Percentiles rank a stretch among this genome's conserved stretches.
Conservation (phyloP, 1,284 basidiomycete species). For the Cryptococcus depauperatus region DNA sequence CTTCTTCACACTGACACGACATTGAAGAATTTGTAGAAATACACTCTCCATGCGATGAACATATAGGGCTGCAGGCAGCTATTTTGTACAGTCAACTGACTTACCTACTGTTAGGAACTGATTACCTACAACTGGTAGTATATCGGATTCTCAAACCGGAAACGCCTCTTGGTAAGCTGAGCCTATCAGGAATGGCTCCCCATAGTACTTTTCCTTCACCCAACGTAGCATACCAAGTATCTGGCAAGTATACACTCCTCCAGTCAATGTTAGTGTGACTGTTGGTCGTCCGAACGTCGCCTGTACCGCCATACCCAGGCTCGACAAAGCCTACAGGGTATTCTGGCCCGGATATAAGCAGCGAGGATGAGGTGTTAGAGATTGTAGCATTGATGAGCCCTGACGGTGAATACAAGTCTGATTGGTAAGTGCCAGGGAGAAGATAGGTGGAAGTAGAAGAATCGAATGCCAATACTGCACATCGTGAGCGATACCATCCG, state of each 20-base stretch:
- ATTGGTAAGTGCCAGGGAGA: constrained; percentile 16
- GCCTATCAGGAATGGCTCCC: constrained; percentile 24
- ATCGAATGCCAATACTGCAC: constrained; percentile 13
- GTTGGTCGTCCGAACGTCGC: constrained; percentile 1
- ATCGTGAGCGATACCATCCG: neutral
- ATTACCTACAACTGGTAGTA: neutral
- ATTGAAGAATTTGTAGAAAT: constrained; percentile 5
- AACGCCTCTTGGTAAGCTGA: constrained; percentile 11
- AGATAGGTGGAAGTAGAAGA: constrained; percentile 6
- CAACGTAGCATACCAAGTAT: constrained; percentile 28
- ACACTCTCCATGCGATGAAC: constrained; percentile 27
- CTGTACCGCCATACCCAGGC: constrained; percentile 10
- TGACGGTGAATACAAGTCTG: constrained; percentile 6
- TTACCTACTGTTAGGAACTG: neutral
- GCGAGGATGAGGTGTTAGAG: neutral
- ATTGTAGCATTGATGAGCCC: constrained; percentile 16
- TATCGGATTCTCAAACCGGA: neutral
- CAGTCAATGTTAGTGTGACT: constrained; percentile 12
- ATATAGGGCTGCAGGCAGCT: constrained; percentile 30
- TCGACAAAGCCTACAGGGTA: constrained; percentile 18
- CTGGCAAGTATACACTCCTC: constrained; percentile 26
- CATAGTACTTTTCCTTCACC: constrained; percentile 32
- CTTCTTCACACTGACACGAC: constrained; percentile 23
- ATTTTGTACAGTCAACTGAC: neutral
- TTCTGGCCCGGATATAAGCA: constrained; percentile 19